These are phyloP conservation scores for Corynespora cassiicola DNA, from an alignment of 2,329 filamentous ascomycete species.

Conservation along the genomic window DNA sequence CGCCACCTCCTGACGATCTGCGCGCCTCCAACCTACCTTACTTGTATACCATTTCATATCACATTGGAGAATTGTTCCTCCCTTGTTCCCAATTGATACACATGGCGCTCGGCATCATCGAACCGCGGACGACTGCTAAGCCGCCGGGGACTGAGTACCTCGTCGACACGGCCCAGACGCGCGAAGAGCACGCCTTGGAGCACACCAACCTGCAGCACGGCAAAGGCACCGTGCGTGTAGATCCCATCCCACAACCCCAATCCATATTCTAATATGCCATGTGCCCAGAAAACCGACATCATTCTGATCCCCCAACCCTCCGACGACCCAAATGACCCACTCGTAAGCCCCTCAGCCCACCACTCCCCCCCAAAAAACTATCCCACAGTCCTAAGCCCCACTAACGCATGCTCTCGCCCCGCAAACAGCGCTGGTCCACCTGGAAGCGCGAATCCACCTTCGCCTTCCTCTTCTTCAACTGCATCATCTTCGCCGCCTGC, in stretches of 20 bases:
- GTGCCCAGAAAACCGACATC: slow-evolving; percentile 20
- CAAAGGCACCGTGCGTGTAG: slow-evolving; percentile 25
- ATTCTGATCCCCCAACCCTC: slow-evolving; percentile 30
- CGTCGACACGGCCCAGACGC: slow-evolving; percentile 21
- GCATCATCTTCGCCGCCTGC: slow-evolving; percentile 31
- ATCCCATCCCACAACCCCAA: too few relatives aligned
- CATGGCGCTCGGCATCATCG: slow-evolving; percentile 35
- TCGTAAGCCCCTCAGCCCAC: too few relatives aligned
- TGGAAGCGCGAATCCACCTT: slow-evolving; percentile 31
- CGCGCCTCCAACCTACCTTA: too few relatives aligned
- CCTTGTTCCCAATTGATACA: too few relatives aligned
- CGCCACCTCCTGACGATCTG: too few relatives aligned
- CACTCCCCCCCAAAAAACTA: too few relatives aligned
- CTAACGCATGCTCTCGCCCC: too few relatives aligned
- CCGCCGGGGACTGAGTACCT: slow-evolving; percentile 34
- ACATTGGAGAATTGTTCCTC: too few relatives aligned
- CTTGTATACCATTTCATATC: too few relatives aligned
- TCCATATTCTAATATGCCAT: not conserved
- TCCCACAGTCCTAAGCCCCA: not conserved
- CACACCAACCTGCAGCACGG: slow-evolving; percentile 23
- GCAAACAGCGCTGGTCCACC: slow-evolving; percentile 28
- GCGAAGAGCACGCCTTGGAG: slow-evolving; percentile 15
- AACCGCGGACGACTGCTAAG: slow-evolving; percentile 18
- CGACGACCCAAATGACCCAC: slow-evolving; percentile 29
- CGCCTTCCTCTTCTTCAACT: slow-evolving; percentile 27